A percentile compares a stretch with the other conserved stretches of the same genome.
Evolutionary conservation across 2,329 filamentous ascomycete species (phyloP).

Genomic region (Orbilia oligospora): DNA sequence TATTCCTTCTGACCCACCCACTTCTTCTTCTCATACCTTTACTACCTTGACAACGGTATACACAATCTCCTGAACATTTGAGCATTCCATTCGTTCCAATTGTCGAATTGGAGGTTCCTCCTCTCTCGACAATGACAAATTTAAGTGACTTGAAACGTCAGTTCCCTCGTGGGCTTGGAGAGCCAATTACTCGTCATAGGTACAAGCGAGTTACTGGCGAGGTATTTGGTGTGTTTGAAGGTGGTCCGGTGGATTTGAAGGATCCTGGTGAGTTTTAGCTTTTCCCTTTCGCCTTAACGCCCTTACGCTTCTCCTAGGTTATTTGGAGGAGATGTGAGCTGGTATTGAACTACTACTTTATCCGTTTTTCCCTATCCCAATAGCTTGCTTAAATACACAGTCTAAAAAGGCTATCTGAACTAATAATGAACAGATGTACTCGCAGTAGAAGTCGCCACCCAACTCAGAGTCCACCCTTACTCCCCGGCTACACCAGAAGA

Average conservation of each 20-base stretch:
- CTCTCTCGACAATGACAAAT: not conserved
- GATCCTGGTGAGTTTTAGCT: slow-evolving; percentile 35
- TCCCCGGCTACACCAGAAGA: slow-evolving; percentile 20
- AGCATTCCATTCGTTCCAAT: not conserved
- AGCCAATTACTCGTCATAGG: slow-evolving; percentile 15
- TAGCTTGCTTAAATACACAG: not conserved
- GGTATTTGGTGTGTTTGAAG: not conserved
- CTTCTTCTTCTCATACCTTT: not conserved
- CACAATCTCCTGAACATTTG: not conserved
- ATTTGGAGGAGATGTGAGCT: no score
- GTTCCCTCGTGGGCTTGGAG: slow-evolving; percentile 35
- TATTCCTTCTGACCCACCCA: not conserved
- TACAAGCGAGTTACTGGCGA: not conserved
- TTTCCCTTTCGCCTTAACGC: not conserved
- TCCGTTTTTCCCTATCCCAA: no score
- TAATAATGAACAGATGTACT: slow-evolving; percentile 15
- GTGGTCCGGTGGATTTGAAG: slow-evolving; percentile 42
- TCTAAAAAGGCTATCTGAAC: not conserved
- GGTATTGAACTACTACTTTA: no score
- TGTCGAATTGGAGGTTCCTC: not conserved
- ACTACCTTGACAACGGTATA: no score
- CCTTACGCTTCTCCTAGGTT: not conserved
- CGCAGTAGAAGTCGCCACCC: slow-evolving; percentile 5
- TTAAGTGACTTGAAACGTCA: slow-evolving; percentile 25
- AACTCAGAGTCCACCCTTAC: slow-evolving; percentile 12